Evolutionary conservation across 176 grass and related monocot species (phyloP).

Genomic region (Avena atlantica): DNA sequence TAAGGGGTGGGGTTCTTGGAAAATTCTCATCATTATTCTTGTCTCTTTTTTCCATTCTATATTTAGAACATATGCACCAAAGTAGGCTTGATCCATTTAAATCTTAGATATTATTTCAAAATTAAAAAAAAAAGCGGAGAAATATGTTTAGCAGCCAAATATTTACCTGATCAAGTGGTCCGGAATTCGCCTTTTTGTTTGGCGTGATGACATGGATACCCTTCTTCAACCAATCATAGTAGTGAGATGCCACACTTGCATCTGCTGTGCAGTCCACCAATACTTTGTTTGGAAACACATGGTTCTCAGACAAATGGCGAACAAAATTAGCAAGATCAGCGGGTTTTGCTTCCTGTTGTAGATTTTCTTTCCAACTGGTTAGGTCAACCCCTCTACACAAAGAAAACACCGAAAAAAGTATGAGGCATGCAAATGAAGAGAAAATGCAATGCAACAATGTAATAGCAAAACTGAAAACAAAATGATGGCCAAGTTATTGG

Average conservation of each 20-base stretch:
- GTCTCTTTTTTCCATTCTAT: not conserved
- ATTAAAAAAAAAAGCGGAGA: not conserved
- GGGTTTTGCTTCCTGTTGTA: constrained; percentile 61
- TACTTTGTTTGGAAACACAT: constrained; percentile 95
- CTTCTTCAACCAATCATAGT: constrained; percentile 89
- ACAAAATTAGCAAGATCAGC: constrained; percentile 74
- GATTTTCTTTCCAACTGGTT: constrained; percentile 72
- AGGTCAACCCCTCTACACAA: constrained; percentile 78
- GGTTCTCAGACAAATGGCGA: constrained; percentile 83
- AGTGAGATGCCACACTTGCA: constrained; percentile 80
- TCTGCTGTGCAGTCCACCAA: constrained; percentile 98
- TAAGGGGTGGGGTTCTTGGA: not conserved
- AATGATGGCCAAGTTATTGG: not conserved
- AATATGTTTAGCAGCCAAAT: constrained; percentile 33
- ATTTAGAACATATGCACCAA: constrained; percentile 5
- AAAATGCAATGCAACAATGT: constrained; percentile 33
- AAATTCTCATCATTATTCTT: not conserved
- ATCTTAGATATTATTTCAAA: not conserved
- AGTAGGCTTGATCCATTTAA: constrained; percentile 8
- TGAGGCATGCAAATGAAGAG: constrained; percentile 27
- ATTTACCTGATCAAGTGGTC: constrained; percentile 88
- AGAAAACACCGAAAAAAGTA: not conserved
- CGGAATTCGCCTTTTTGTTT: constrained; percentile 98
- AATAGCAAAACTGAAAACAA: not conserved
- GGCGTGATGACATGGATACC: constrained; percentile 96